Evolutionary conservation across 495 filamentous ascomycete genomes (phyloP).

Genomic region (Aspergillus ostianus): DNA sequence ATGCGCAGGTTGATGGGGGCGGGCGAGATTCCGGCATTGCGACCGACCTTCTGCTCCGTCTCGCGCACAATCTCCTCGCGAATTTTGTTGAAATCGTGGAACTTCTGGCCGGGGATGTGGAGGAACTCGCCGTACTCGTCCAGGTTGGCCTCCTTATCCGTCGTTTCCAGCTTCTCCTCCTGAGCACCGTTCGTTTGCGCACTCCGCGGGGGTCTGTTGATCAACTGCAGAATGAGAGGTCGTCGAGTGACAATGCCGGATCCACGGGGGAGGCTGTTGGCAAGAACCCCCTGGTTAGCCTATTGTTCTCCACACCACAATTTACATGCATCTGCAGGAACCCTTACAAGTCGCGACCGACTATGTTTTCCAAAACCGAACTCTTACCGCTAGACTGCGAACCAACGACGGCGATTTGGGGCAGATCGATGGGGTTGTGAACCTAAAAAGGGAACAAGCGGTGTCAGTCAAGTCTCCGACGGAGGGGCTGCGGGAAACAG

Average conservation of each 20-base stretch:
- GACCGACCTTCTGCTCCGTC: conserved; percentile 93
- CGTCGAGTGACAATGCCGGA: conserved; percentile 96
- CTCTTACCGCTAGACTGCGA: conserved; percentile 99
- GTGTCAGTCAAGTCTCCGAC: conserved; percentile 28
- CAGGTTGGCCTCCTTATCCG: conserved; percentile 81
- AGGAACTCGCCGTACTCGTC: conserved; percentile 99
- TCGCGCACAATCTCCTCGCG: conserved; percentile 96
- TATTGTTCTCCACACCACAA: conserved; percentile 15
- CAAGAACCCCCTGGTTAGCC: conserved; percentile 7
- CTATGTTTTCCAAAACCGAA: conserved; percentile 99
- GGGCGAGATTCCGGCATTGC: conserved; percentile 94
- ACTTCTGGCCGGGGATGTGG: conserved; percentile 97
- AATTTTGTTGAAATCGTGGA: conserved; percentile 99
- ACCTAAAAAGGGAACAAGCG: conserved; percentile 52
- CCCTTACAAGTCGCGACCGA: conserved; percentile 94
- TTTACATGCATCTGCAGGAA: conserved; percentile 13
- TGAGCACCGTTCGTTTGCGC: conserved; percentile 73
- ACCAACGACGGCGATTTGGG: conserved; percentile 97
- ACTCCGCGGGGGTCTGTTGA: conserved; percentile 68
- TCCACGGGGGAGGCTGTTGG: conserved; percentile 83
- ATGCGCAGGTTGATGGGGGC: conserved; percentile 96
- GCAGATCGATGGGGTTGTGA: conserved; percentile 98
- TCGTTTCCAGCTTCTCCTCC: conserved; percentile 61
- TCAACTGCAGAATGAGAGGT: conserved; percentile 95
- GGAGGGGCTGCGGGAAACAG: conserved; percentile 9